Evolutionary conservation across 495 filamentous ascomycete genomes (phyloP), one percentile per base, ranked within the genome.

Genomic region (Penicillium lagena): DNA sequence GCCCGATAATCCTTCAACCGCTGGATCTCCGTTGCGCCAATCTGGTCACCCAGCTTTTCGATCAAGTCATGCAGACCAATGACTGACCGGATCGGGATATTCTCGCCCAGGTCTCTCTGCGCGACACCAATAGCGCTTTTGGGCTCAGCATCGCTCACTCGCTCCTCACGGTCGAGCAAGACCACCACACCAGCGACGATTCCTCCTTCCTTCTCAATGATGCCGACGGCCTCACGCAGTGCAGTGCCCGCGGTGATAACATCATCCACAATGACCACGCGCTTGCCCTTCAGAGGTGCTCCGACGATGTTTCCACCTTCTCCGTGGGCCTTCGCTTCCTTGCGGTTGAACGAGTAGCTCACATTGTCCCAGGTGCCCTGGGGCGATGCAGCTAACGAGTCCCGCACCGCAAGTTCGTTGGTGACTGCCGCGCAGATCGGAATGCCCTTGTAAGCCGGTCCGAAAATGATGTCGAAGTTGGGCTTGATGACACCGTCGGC

Each of bases 381-480:
- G 22, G 54, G 46, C 0, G 59, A 49, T 9, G 43, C 52, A 22
- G 65, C 52, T 30, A 70, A 62, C 2, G 63, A 59, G 50, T 86
- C 81, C 6, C 88, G 66, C 48, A 78, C 72, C 43, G 75, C 76
- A 3, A 96, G 75, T 54, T 85, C 80, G 56, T 81, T 77, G 32
- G 82, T 73, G 7, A 87, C 82, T 3, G 83, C 73, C 12, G 80
- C 71, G n/a, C 87, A 87, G 2, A 96, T 78, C 0, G 87, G 86
- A 46, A 96, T 95, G 29, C 93, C 93, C 68, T 97, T 97, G 76
- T 96, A 98, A 13, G 91, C 90, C 7, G 93, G 91, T 2, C 90
- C 89, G 50, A 73, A 73, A 37, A 73, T 57, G 15, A 67, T 61
- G 36, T 73, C 61, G 47, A 63, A 64, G 46, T 59, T 59, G 37